Evolutionary conservation across 176 grass and related monocot species (phyloP), one percentile per base, ranked within the genome.

Genomic region (Chrysopogon serrulatus): DNA sequence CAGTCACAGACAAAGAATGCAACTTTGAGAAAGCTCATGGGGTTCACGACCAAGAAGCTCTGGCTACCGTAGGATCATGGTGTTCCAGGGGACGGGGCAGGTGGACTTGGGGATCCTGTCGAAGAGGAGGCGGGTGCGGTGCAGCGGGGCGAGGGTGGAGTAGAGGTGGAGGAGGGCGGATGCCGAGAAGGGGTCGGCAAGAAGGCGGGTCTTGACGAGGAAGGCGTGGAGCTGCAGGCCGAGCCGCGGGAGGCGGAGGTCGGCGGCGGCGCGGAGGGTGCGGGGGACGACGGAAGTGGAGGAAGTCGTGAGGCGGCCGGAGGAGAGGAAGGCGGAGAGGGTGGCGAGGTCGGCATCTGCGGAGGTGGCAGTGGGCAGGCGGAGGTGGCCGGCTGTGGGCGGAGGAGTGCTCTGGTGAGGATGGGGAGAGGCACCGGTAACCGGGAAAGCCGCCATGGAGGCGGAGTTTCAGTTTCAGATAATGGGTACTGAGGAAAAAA

Each of bases 181-280:
- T 5, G 86, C 67, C 48, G 83, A 86, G 83, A 88, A 86, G 64
- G 66, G 37, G 70, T 89, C 61, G 6, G 18, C 41, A 41, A 44
- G 43, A 37, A 89, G 59, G 41, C 74, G 32, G 16, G 87, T 41
- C 45, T 92, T 89, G 28, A 73, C n/a, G 39, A 92, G 37, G 24
- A 74, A 43, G 21, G 90, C 72, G 51, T 92, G 86, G 43, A 92
- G 43, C 59, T 92, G 86, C 17, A 36, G 90, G 66, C 86, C 83
- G 45, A 89, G 74, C n/a, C 39, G 65, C 30, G 79, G 59, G 44
- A 85, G 72, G 42, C 65, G 31, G 28, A 89, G 87, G 7, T 68
- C 48, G 31, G 80, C 44, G 41, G 65, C 81, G 51, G 90, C 70
- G 34, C 85, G 88, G 71, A 91, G 57, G 13, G 77, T 74, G 35